phyloP scores from a whole-genome alignment of 1,284 basidiomycete genomes.

The Heliocybe sulcata region DNA sequence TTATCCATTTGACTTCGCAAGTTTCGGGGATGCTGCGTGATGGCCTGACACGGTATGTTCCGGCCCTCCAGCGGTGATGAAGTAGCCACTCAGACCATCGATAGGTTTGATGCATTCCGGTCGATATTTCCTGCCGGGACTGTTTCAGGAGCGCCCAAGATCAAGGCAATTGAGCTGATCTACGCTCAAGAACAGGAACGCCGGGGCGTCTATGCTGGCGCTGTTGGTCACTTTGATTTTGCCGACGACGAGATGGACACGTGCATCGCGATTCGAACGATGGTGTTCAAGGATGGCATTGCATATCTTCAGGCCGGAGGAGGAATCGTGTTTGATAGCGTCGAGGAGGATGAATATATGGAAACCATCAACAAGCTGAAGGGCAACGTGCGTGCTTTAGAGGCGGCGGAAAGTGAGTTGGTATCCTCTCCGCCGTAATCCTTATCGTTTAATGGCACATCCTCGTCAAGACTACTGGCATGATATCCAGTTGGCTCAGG shows the following conservation, averaged over 20 bases:
- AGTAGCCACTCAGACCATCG: not conserved
- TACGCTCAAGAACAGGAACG: constrained; percentile 84
- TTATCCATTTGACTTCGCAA: constrained; percentile 96
- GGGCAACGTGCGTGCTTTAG: constrained; percentile 82
- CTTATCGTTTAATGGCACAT: constrained; percentile 1
- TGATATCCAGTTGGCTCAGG: constrained; percentile 41
- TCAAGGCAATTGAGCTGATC: constrained; percentile 96
- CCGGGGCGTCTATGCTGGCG: constrained; percentile 94
- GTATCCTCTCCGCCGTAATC: not conserved
- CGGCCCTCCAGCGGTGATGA: not conserved
- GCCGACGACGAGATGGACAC: constrained; percentile 95
- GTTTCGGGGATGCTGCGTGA: constrained; percentile 85
- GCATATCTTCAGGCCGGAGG: constrained; percentile 96
- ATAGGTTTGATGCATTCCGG: constrained; percentile 94
- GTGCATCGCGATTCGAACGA: constrained; percentile 98
- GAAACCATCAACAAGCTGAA: constrained; percentile 96
- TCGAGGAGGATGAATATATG: constrained; percentile 94
- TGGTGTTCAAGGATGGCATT: constrained; percentile 92
- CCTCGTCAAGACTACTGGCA: constrained; percentile 54
- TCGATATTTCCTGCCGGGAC: constrained; percentile 99
- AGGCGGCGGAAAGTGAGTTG: constrained; percentile 82
- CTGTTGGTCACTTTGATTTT: constrained; percentile 96
- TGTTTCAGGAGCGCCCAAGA: constrained; percentile 98
- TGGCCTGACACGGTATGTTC: constrained; percentile 69
- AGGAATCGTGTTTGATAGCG: constrained; percentile 96